Base-by-base conservation (phyloP, 129 eudicot genomes). In the Centaurea solstitialis region DNA sequence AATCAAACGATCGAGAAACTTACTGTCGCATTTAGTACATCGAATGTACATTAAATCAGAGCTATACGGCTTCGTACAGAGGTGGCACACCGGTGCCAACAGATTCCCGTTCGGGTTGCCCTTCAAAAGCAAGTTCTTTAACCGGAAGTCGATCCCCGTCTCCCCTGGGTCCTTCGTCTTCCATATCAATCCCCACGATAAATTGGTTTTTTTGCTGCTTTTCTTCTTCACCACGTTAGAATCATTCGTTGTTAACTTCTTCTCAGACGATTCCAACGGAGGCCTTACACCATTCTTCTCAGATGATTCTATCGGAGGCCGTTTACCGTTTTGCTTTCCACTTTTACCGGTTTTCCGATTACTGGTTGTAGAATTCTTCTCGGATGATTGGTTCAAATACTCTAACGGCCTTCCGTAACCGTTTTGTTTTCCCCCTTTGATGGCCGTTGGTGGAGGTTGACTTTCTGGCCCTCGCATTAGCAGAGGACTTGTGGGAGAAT, bases 401-500 rank as follows among this genome's bases (percentile, higher is more conserved):
- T 87, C 77, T 5, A 66, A 28, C 24, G 85, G 68, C 21, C 76
- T 76, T 35, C 80, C 85, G 33, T n/a, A 22, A 50, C 85, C 77
- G 10, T 66, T 87, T 72, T 84, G 82, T 61, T 73, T 89, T 73
- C 37, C 81, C 50, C 57, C 75, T 85, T 81, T 87, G 4, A 66
- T 18, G 37, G 77, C 87, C 9, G 85, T 26, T 13, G 47, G 66
- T 15, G 88, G 39, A 77, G 67, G 92, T 70, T 73, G 91, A 72
- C 80, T 76, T 69, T 93, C 91, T 86, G 83, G 87, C 20, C 94
- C 91, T 84, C 84, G 97, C 85, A 89, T 67, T 70, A 79, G 87
- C 70, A 96, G 86, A n/a, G 97, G 98, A 79, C 92, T 93, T 7
- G 93, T 89, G 9, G 99, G 98, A 66, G 98, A 88, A 69, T 86